A percentile compares a stretch with the other conserved stretches of the same genome.
These are phyloP conservation scores for Ganoderma meredithae DNA, from an alignment of 1,284 basidiomycete species.

Conservation along the genomic window DNA sequence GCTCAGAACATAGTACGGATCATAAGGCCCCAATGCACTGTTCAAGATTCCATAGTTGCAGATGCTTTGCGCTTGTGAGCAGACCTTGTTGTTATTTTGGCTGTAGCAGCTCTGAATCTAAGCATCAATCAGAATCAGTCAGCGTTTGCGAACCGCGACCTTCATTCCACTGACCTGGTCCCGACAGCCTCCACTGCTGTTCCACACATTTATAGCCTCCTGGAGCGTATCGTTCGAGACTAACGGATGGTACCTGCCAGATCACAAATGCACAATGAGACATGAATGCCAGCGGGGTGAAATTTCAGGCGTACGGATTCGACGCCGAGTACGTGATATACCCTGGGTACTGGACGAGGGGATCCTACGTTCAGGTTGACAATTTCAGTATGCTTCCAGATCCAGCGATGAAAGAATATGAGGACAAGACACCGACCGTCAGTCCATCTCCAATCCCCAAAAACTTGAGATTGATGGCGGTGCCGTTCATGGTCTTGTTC, in stretches of 20 bases:
- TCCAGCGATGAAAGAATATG: background rate
- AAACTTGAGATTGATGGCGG: conserved; percentile 65
- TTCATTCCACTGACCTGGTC: conserved; percentile 45
- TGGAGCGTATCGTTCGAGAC: conserved; percentile 50
- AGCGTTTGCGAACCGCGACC: background rate
- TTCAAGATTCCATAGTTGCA: conserved; percentile 63
- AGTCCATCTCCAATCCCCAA: conserved; percentile 70
- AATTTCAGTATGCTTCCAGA: conserved; percentile 13
- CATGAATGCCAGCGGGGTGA: background rate
- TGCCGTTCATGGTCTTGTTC: conserved; percentile 54
- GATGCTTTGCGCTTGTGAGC: conserved; percentile 59
- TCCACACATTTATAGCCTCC: conserved; percentile 54
- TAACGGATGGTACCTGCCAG: conserved; percentile 55
- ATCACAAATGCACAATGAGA: background rate
- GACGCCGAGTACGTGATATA: conserved; percentile 60
- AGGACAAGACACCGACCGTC: conserved; percentile 49
- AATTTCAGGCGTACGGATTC: conserved; percentile 48
- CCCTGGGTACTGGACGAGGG: conserved; percentile 62
- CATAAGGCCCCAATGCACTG: conserved; percentile 55
- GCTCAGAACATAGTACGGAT: conserved; percentile 61
- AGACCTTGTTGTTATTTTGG: conserved; percentile 53
- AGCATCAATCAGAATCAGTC: background rate
- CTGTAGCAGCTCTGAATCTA: conserved; percentile 61
- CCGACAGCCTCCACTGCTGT: conserved; percentile 54
- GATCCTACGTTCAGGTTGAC: conserved; percentile 49